Percentiles rank a stretch among this genome's conserved stretches.
Evolutionary conservation across 2,329 filamentous ascomycete genomes (phyloP).

Genomic region (Fonsecaea pugnacius): DNA sequence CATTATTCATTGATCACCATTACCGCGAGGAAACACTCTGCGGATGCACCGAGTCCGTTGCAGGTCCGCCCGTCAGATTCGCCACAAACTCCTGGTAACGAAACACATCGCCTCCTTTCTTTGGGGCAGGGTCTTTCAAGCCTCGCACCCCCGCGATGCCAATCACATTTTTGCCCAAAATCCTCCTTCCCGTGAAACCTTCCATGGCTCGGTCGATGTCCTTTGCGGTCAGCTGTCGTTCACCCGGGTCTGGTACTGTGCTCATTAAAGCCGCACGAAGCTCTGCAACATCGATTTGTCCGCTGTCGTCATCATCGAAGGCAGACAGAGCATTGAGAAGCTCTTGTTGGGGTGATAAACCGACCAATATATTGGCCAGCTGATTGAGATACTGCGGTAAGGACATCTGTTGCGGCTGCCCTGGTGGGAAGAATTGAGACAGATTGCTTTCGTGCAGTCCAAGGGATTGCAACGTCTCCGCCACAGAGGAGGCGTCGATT

Average conservation of each 20-base stretch:
- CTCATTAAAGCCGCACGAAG: slow-evolving; percentile 80
- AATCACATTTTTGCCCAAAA: slow-evolving; percentile 67
- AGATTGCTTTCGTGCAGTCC: slow-evolving; percentile 78
- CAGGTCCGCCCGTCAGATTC: slow-evolving; percentile 62
- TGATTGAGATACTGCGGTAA: slow-evolving; percentile 85
- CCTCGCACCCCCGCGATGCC: slow-evolving; percentile 36
- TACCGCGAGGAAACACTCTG: slow-evolving; percentile 24
- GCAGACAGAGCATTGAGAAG: slow-evolving; percentile 88
- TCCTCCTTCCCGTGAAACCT: slow-evolving; percentile 81
- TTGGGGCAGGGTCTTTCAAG: slow-evolving; percentile 45
- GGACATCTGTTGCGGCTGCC: slow-evolving; percentile 72
- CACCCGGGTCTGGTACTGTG: slow-evolving; percentile 76
- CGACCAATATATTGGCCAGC: slow-evolving; percentile 72
- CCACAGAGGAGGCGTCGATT: slow-evolving; percentile 80
- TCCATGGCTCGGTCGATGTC: slow-evolving; percentile 87
- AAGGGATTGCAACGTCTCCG: slow-evolving; percentile 71
- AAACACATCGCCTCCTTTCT: slow-evolving; percentile 83
- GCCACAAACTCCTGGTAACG: slow-evolving; percentile 90
- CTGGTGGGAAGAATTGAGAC: slow-evolving; percentile 80
- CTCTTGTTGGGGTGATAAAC: slow-evolving; percentile 77
- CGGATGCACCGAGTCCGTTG: slow-evolving; percentile 20
- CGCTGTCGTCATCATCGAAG: slow-evolving; percentile 94
- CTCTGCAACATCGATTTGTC: slow-evolving; percentile 83
- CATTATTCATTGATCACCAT: neutral
- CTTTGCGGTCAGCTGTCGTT: slow-evolving; percentile 64